A percentile compares a stretch with the other conserved stretches of the same genome.
Conservation (phyloP, 23 red algal species). For the Gracilaria gracilis region DNA sequence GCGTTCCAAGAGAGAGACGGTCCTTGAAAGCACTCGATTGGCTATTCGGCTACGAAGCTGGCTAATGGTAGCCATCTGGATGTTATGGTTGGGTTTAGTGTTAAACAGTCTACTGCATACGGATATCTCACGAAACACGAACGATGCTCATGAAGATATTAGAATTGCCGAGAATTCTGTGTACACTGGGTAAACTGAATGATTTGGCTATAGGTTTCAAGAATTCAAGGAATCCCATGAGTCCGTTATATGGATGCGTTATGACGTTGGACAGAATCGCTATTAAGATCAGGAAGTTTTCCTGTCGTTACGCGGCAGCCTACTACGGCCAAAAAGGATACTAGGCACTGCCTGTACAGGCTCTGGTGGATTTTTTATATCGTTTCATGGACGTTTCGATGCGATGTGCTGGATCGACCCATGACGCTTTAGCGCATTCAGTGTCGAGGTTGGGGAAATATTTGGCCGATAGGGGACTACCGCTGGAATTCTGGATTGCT, state of each 20-base stretch:
- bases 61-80: background rate
- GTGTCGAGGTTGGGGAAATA: background rate
- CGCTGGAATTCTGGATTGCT: background rate
- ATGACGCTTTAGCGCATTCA: background rate
- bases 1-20: no score
- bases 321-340: background rate
- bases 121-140: constrained; percentile 8
- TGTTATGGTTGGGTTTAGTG: background rate
- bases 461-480: background rate
- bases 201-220: constrained; percentile 9
- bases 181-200: no score
- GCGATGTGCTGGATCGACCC: background rate
- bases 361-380: background rate
- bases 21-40: no score
- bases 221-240: background rate
- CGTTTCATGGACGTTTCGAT: constrained; percentile 3
- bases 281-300: constrained; percentile 1
- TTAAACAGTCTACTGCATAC: background rate
- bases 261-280: background rate
- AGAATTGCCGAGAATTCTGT: no score
- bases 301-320: background rate
- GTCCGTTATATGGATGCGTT: background rate
- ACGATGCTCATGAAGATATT: background rate
- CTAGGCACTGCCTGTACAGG: background rate
- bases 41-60: constrained; percentile 2